Evolutionary conservation across 2,329 filamentous ascomycete species (phyloP), one percentile per base, ranked within the genome.

Genomic region (Trichoderma sp.): DNA sequence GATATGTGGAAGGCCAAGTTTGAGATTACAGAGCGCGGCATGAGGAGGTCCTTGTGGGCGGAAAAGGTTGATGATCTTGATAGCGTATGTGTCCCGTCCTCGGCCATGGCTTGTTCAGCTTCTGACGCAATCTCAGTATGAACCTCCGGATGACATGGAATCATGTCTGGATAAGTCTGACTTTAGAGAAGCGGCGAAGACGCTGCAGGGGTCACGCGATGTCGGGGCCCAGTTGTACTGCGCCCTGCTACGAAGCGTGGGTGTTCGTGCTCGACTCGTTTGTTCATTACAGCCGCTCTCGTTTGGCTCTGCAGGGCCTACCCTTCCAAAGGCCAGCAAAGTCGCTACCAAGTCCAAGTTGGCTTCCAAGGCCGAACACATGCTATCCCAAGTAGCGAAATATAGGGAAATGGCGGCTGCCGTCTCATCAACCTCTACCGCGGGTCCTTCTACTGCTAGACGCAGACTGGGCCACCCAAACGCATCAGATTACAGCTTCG

Each of bases 221-320:
- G 83, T 96, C 10, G 95, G 93, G 0, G 91, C 92, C 1, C 93
- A 98, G 74, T 76, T 99, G 0, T 97, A 96, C 72, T 98, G 95
- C 75, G 90, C 93, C 3, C 77, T 98, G 39, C 82, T 99, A 4
- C 88, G 95, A 19, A 86, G 88, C n/a, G 87, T 85, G n/a, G 93
- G 92, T 3, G 87, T 98, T 7, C 87, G 92, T 68, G 83, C 91
- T 5, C 85, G 95, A 14, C 82, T 99, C 5, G 90, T 98, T 0
- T 97, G 93, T 75, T 99, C 95, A 5, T 79, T 99, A 3, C 95
- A 99, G 70, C 87, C 89, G 1, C 81, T 99, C 0, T 83, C 90
- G 0, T 93, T 93, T 69, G 80, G 82, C 2, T 83, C 82, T 5
- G 77, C 79, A 0, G 83, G 80, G 0, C 85, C 85, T 2, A 76